Conservation (phyloP, 139 green algal genomes). For the Chlamydomonas incerta region DNA sequence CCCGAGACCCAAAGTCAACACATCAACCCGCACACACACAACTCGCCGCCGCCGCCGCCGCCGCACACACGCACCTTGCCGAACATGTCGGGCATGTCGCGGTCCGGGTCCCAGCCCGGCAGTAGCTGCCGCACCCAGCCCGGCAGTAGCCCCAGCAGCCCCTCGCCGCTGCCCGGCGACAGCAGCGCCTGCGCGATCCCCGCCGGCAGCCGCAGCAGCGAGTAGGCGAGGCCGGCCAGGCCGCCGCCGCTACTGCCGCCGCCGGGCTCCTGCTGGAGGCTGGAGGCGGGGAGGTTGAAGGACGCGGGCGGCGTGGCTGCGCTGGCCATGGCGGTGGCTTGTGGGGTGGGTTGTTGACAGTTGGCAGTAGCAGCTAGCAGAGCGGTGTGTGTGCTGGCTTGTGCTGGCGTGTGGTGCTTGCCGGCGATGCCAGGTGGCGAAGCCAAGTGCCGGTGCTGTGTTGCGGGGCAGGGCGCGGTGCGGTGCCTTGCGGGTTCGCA, state of each 20-base stretch:
- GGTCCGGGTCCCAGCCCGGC: conserved; percentile 29
- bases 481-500: too few relatives aligned
- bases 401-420: too few relatives aligned
- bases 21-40: too few relatives aligned
- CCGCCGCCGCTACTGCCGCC: too few relatives aligned
- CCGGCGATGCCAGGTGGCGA: neutral
- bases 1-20: too few relatives aligned
- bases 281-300: neutral
- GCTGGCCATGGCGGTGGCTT: neutral
- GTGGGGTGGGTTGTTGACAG: neutral
- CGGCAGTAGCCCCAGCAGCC: conserved; percentile 32
- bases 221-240: neutral
- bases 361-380: neutral
- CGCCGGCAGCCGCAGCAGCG: neutral
- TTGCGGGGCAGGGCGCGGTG: neutral
- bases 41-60: too few relatives aligned
- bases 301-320: neutral
- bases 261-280: neutral
- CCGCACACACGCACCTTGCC: conserved; percentile 6
- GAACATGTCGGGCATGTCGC: conserved; percentile 44
- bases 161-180: conserved; percentile 19
- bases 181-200: neutral
- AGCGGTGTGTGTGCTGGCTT: neutral
- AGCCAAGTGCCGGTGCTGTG: neutral
- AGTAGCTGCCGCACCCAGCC: conserved; percentile 1